Base-by-base conservation (phyloP, 805 yeast species). In the Teunomyces pallodes region DNA sequence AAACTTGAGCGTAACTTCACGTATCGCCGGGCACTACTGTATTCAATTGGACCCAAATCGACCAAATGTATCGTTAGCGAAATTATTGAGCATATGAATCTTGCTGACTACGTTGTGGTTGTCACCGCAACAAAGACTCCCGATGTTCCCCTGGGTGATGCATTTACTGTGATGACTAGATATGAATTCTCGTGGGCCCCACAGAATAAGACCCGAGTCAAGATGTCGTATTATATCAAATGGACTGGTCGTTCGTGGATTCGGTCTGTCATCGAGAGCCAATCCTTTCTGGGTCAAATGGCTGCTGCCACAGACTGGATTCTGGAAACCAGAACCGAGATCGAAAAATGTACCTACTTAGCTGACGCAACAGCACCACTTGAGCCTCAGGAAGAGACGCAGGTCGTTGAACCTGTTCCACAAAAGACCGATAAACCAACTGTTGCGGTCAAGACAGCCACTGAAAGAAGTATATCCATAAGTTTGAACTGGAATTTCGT, bases 161-260 rank as follows among this genome's bases (percentile, higher is more conserved):
- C 86, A 0, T 87, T 87, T 55, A 73, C 76, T 42, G 86, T 85
- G 3, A 72, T 75, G 46, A 84, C 94, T 1, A 70, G 74, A 27
- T 74, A 78, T 31, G 76, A 75, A 54, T 64, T 86, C 5, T 72
- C 81, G 9, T 87, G 95, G 94, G 87, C 76, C 3, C 70, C 69
- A 2, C 73, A 75, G 43, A 83, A 83, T 59, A 50, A 64, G 7
- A 85, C 91, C 0, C 70, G 69, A 24, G 32, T 86, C 5, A 67
- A 69, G 20, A 79, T 84, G 12, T 75, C 79, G 29, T 83, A 84
- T 2, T 66, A 67, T 28, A 76, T 86, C 40, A 80, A 81, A 47
- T 87, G 95, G 95, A 67, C 83, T 0, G 87, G 84, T 6, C 84
- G 83, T 53, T 83, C 90, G 42, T 86, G 92, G 91, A 79, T 87